Conservation (phyloP, 495 filamentous ascomycete species). For the Extremus antarcticus region DNA sequence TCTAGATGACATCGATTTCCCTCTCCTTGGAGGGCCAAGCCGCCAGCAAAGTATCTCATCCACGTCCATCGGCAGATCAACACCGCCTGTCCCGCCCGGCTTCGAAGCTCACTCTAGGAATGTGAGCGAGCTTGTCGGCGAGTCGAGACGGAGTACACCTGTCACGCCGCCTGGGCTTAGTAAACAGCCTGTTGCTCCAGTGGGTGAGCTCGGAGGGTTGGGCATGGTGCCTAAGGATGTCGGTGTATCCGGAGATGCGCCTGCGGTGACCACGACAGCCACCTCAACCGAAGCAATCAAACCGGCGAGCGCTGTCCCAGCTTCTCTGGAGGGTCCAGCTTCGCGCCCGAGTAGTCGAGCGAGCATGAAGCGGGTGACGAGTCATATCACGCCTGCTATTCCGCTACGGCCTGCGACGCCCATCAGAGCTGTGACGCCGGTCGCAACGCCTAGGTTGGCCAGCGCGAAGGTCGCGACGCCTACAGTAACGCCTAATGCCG, state of each 20-base stretch:
- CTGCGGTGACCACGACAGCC: not conserved
- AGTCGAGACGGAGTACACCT: constrained; percentile 16
- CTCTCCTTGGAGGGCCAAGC: constrained; percentile 8
- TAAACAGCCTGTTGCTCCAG: too few relatives aligned
- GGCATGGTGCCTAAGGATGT: not conserved
- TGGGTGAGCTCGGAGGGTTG: not conserved
- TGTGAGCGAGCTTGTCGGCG: not conserved
- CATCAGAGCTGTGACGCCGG: constrained; percentile 1
- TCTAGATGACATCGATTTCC: constrained; percentile 17
- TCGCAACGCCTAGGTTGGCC: not conserved
- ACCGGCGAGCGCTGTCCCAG: constrained; percentile 5
- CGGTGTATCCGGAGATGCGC: not conserved
- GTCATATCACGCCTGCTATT: constrained; percentile 10
- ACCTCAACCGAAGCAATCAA: not conserved
- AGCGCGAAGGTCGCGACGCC: too few relatives aligned
- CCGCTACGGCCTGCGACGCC: constrained; percentile 11
- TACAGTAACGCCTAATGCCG: not conserved
- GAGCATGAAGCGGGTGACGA: constrained; percentile 7
- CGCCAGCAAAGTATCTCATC: constrained; percentile 8
- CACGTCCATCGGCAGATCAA: constrained; percentile 7
- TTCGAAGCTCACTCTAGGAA: constrained; percentile 7
- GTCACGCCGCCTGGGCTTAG: constrained; percentile 7
- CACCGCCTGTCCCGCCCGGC: constrained; percentile 19
- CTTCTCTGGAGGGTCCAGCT: constrained; percentile 3
- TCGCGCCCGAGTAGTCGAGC: not conserved